Evolutionary conservation across 1,284 basidiomycete species (phyloP), one percentile per base, ranked within the genome.

Genomic region (Papiliotrema flavescens): DNA sequence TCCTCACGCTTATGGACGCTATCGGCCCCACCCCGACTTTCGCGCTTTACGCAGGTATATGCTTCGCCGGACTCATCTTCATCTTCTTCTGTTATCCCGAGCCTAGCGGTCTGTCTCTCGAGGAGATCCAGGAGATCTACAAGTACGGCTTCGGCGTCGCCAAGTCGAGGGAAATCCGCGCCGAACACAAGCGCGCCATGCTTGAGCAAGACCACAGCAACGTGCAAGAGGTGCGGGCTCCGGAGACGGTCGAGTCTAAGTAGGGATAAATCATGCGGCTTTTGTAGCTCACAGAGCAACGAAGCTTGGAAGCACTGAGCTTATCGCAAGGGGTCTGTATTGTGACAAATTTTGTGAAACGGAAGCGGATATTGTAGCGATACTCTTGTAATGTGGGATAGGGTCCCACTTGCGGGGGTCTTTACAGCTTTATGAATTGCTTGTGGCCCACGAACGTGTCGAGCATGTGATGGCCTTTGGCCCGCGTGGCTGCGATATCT

Each of bases 1-100:
- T 89, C 78, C 84, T 90, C 57, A 88, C 86, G 3, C 81, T 90
- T 54, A 89, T 90, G 84, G 79, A 82, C 46, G 73, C 78, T 32
- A 89, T 90, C 51, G 72, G 69, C 19, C 73, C 73, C 26, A 53
- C 63, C 1, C 59, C 59, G 11, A 63, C 75, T 3, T 78, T 76
- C 49, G 75, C 65, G 4, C 63, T 77, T 26, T 78, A 71, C 57
- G 73, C 73, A 6, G 73, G 62, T n/a, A 67, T 76, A 43, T 72
- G 61, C 44, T 19, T 54, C n/a, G 59, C 70, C 39, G 71, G 72
- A 49, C 64, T 71, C 49, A 47, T 75, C 37, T 67, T 77, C 57
- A 63, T 75, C 59, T 70, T 66, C 62, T 77, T 72, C 63, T 71
- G 70, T 56, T 78, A 78, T 60, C 76, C 74, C 23, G 75, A 78